Evolutionary conservation across 2,329 filamentous ascomycete genomes (phyloP), one percentile per base, ranked within the genome.

Genomic region (Eutypa lata): DNA sequence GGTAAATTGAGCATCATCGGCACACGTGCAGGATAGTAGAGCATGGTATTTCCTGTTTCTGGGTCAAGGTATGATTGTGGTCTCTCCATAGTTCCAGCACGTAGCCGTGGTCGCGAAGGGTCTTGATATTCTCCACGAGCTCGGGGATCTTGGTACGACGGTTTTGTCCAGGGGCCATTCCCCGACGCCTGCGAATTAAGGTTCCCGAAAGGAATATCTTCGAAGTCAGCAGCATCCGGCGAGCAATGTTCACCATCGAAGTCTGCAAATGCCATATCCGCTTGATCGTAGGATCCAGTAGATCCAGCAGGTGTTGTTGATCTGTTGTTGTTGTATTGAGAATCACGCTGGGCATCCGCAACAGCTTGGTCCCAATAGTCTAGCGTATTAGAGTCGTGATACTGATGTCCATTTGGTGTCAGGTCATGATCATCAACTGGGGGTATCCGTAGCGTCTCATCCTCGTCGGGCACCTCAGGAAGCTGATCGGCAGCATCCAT

Each of bases 21-120:
- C 2, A 99, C 94, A 1, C 91, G 92, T 3, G 94, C 94, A 14
- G 94, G 94, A 68, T 99, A 99, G 71, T 88, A 97, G 10, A 96
- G 84, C 90, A 97, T 96, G 61, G 86, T 78, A 59, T 93, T 84
- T 4, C 84, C 87, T 1, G 87, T 87, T 24, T 79, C 76, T 2
- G 83, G 83, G 64, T 86, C 78, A 63, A 83, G 72, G 67, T 85
- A 87, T 1, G 84, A 84, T 56, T 81, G 77, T 11, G 83, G 75
- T 49, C 73, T 68, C 21, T 58, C 65, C 31, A 64, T 68, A 19
- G 61, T 53, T 28, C 56, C 55, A 16, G 51, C 53, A 18, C 54
- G 52, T 35, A 63, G 78, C 18, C 73, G 71, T 2, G 70, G 66
- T 58, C 61, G 49, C 47, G 61, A 45, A 28, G 56, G 38, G 40